Base-by-base conservation (phyloP, 768 basidiomycete genomes). In the Termitomyces sp. region DNA sequence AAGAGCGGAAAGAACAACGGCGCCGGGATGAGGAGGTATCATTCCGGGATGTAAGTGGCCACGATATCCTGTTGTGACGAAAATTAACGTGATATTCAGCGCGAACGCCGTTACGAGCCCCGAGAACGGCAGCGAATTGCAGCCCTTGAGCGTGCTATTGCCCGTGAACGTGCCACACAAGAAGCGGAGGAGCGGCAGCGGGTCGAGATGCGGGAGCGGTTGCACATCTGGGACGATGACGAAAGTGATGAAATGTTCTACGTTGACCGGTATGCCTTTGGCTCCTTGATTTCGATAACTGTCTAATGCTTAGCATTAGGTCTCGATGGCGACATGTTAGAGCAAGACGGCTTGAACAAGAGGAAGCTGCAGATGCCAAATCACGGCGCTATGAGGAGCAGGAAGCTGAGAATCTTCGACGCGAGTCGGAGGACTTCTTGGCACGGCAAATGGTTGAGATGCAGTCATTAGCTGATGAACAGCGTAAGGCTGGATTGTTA, bases 391-490 rank as follows among this genome's bases (percentile, higher is more conserved):
- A 86, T 58, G 95, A 97, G 72, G 87, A 88, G 46, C 88, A 89
- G 52, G 93, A 97, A 72, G 84, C 86, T 8, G 94, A 91, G 68
- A 90, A 92, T 64, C 79, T 97, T 24, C 85, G 93, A 36, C 82
- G 86, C 49, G 94, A 98, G 72, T 94, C 93, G 0, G 96, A 98
- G 71, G 89, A 86, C 61, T 97, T 98, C 81, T 79, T 98, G 59
- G 91, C 92, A 36, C 82, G 87, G 55, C 95, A 97, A 68, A 94
- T 96, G 92, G 92, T 92, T 62, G 95, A 98, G 71, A 90, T 96
- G 87, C 93, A 94, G 63, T 88, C 91, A 2, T 76, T 96, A 30
- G 91, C 91, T 13, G 91, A 91, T 51, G 90, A 95, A 67, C 93
- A 97, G 66, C 86, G 92, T 62, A 91, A 92, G 67, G 92, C 91